A percentile compares a stretch with the other conserved stretches of the same genome.
phyloP scores from a whole-genome alignment of 2,329 filamentous ascomycete species.

The Xylaria polymorpha region DNA sequence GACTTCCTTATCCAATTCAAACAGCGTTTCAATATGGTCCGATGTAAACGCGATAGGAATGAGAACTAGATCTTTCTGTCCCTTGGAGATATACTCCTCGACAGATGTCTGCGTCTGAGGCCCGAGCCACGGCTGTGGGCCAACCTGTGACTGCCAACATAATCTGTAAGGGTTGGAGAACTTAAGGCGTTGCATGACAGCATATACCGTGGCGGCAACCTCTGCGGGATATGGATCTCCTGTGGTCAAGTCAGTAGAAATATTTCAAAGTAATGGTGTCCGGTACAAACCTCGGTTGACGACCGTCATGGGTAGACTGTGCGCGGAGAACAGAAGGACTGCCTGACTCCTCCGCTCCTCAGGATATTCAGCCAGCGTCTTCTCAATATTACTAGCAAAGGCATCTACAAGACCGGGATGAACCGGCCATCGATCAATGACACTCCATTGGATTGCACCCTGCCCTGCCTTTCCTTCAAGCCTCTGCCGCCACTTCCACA shows the following conservation, averaged over 20 bases:
- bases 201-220: slow-evolving; percentile 94
- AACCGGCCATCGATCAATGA: slow-evolving; percentile 97
- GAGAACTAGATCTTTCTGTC: slow-evolving; percentile 88
- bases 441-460: slow-evolving; percentile 91
- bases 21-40: slow-evolving; percentile 98
- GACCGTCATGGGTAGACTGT: slow-evolving; percentile 96
- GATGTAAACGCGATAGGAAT: slow-evolving; percentile 98
- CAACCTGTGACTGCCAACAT: slow-evolving; percentile 98
- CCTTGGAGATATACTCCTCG: slow-evolving; percentile 87
- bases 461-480: slow-evolving; percentile 79
- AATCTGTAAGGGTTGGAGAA: slow-evolving; percentile 92
- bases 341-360: slow-evolving; percentile 82
- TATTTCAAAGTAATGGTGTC: slow-evolving; percentile 1
- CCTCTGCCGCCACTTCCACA: slow-evolving; percentile 96
- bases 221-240: slow-evolving; percentile 95
- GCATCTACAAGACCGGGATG: slow-evolving; percentile 91
- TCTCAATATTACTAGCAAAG: slow-evolving; percentile 92
- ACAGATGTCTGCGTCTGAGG: slow-evolving; percentile 93
- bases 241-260: slow-evolving; percentile 52
- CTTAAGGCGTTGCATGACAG: slow-evolving; percentile 91
- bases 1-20: slow-evolving; percentile 92
- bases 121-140: slow-evolving; percentile 93
- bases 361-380: slow-evolving; percentile 84
- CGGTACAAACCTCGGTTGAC: slow-evolving; percentile 80
- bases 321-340: slow-evolving; percentile 91